Evolutionary conservation across 83 land plant genomes (phyloP), one percentile per base, ranked within the genome.

Genomic region (Diphasiastrum complanatum): DNA sequence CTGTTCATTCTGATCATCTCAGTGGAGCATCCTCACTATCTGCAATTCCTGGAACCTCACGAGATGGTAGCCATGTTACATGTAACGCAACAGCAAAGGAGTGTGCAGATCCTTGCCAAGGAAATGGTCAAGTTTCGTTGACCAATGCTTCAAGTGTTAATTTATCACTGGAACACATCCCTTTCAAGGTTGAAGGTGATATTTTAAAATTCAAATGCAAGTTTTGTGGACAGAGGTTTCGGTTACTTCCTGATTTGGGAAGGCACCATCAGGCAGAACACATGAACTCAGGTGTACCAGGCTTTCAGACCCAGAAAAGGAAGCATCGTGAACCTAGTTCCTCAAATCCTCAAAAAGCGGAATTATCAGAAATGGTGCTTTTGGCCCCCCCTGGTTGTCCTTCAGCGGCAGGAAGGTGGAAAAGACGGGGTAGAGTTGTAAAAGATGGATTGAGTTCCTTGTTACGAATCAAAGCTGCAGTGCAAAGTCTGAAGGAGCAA

Each of bases 161-260:
- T 33, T 29, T 38, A 43, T 27, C 41, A 34, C 22, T 51, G 35
- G 46, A 47, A 30, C 45, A 28, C 37, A 24, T 52, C 11, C 66
- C 38, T 22, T 19, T 56, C 37, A 74, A 54, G 16, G 47, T 32
- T 43, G 32, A 18, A 18, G 64, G 66, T 47, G 61, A 48, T 30
- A 12, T 48, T 5, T 67, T 67, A 4, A 84, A 60, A 48, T 92
- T 67, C 75, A 75, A 52, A 33, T 92, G 98, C 65, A 77, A 76
- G 60, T 72, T 78, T 61, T 91, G 97, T 75, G 83, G 95, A 1
- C 67, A 79, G 59, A 79, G 67, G 59, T 91, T 91, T 75, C 83
- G 35, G 10, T 0, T 30, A 19, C 34, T 55, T 11, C 59, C 59
- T 11, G 59, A 55, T 30, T 55, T 55, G 35, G 59, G 59, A 16